Percentiles rank a stretch among this genome's conserved stretches.
phyloP scores from a whole-genome alignment of 768 basidiomycete genomes.

The Boletus reticulatus region DNA sequence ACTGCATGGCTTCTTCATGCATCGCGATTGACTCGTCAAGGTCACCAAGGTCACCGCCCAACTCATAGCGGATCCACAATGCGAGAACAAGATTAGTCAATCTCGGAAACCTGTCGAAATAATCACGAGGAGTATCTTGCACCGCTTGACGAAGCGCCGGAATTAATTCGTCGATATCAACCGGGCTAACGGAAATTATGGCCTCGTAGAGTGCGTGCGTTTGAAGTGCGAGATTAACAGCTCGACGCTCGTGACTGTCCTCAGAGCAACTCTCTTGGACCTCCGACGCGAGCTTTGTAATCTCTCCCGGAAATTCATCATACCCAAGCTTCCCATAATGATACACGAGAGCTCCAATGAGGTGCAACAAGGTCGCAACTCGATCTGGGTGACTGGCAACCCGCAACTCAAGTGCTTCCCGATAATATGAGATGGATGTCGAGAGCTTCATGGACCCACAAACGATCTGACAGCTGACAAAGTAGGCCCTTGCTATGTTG shows the following conservation, averaged over 20 bases:
- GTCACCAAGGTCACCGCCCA: not conserved
- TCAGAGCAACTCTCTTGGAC: not conserved
- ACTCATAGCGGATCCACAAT: slow-evolving; percentile 3
- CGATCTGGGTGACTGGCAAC: slow-evolving; percentile 6
- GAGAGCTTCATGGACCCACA: not conserved
- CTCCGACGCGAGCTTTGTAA: not conserved
- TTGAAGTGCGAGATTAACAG: not conserved
- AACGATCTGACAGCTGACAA: not conserved
- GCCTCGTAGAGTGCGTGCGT: not conserved
- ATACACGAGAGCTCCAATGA: not conserved
- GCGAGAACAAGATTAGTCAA: slow-evolving; percentile 15
- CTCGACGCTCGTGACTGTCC: not conserved
- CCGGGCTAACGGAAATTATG: not conserved
- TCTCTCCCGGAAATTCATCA: not conserved
- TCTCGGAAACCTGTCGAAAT: not conserved
- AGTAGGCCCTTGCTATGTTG: slow-evolving; percentile 7
- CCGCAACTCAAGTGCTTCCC: slow-evolving; percentile 10
- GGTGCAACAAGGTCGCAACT: not conserved
- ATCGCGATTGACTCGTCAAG: slow-evolving; percentile 16
- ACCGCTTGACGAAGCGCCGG: not conserved
- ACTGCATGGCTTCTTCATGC: not conserved
- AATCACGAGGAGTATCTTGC: not conserved
- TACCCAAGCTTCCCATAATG: not conserved
- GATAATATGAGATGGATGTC: not conserved
- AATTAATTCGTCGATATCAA: not conserved